Conservation (phyloP, 805 yeast species). For the Citeromyces nyonsensis region DNA sequence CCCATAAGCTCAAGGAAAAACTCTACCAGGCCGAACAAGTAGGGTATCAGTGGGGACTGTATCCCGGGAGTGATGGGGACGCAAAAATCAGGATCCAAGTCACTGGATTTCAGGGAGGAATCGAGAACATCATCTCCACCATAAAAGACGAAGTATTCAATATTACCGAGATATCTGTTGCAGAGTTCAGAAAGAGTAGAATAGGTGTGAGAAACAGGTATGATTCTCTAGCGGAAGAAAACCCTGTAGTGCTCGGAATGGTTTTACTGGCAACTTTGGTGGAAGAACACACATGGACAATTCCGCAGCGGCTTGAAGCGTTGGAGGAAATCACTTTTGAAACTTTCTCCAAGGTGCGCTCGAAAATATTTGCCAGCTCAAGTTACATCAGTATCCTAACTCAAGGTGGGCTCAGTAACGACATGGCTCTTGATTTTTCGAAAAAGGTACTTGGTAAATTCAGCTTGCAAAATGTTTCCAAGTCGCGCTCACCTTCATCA, state of each 20-base stretch:
- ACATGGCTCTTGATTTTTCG: too few species aligned
- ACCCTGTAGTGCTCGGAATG: constrained; percentile 30
- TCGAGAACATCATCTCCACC: constrained; percentile 15
- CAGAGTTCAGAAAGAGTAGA: constrained; percentile 28
- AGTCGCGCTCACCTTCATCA: not conserved
- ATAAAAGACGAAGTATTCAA: constrained; percentile 12
- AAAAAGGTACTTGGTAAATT: too few species aligned
- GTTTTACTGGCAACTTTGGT: constrained; percentile 32
- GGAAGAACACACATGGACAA: constrained; percentile 39
- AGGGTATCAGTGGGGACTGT: constrained; percentile 41
- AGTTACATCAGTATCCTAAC: constrained; percentile 24
- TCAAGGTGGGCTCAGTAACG: constrained; percentile 21
- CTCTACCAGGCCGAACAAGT: constrained; percentile 40
- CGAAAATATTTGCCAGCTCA: constrained; percentile 10
- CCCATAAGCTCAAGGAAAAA: constrained; percentile 17
- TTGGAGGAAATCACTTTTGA: constrained; percentile 30
- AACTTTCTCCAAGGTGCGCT: constrained; percentile 15
- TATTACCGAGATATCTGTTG: constrained; percentile 9
- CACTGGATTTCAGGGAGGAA: constrained; percentile 32
- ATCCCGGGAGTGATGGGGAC: constrained; percentile 38
- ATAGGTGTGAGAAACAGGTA: constrained; percentile 30
- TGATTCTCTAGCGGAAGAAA: constrained; percentile 21
- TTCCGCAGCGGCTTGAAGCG: constrained; percentile 39
- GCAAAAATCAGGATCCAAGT: constrained; percentile 34
- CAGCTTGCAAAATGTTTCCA: too few species aligned